phyloP scores from a whole-genome alignment of 1,284 basidiomycete genomes.

The Marasmius fiardii region DNA sequence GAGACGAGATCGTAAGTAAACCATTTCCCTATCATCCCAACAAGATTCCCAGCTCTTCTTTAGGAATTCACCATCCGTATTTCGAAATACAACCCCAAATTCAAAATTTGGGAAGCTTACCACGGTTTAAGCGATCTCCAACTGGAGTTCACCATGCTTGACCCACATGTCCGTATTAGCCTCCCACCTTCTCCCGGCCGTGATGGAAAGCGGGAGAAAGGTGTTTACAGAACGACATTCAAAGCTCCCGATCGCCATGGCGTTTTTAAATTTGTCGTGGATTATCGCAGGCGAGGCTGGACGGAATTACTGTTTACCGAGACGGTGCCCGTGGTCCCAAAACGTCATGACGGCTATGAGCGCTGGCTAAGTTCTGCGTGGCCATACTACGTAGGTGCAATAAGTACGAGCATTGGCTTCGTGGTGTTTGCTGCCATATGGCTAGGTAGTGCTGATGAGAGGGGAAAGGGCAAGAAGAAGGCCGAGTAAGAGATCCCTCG shows the following conservation, averaged over 20 bases:
- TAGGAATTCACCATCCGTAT: constrained; percentile 78
- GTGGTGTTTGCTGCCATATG: constrained; percentile 82
- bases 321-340: constrained; percentile 87
- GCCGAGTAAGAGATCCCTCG: constrained; percentile 47
- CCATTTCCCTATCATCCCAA: constrained; percentile 2
- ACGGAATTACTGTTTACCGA: constrained; percentile 71
- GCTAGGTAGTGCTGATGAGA: constrained; percentile 60
- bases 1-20: constrained; percentile 74
- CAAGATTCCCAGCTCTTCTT: constrained; percentile 9
- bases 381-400: constrained; percentile 91
- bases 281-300: constrained; percentile 87
- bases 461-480: constrained; percentile 52
- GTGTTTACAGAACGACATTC: constrained; percentile 71
- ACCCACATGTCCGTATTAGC: constrained; percentile 85
- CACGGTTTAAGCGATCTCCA: constrained; percentile 76
- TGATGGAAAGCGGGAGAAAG: constrained; percentile 44
- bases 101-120: constrained; percentile 68
- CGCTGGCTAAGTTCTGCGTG: constrained; percentile 92
- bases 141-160: constrained; percentile 97
- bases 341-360: constrained; percentile 92
- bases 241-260: constrained; percentile 92
- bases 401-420: constrained; percentile 84
- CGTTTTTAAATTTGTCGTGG: constrained; percentile 93
- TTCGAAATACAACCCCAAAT: constrained; percentile 57
- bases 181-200: constrained; percentile 51